Percentiles rank a stretch among this genome's conserved stretches.
Evolutionary conservation across 2,329 filamentous ascomycete genomes (phyloP).

Genomic region (Aspergillus brasiliensis): DNA sequence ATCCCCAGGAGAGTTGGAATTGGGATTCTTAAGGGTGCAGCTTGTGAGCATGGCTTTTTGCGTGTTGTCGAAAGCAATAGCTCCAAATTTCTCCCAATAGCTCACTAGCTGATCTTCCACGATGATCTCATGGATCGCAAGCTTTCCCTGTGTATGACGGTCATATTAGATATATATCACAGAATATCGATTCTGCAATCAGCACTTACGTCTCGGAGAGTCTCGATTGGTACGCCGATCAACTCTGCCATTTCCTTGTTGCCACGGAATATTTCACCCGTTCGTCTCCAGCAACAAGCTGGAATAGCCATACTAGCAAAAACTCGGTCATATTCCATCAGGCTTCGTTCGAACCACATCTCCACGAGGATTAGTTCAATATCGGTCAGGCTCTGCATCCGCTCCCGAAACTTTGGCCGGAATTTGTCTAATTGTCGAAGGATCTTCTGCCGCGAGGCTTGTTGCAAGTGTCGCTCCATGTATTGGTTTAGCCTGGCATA

Average conservation of each 20-base stretch:
- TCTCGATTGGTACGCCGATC: slow-evolving; percentile 88
- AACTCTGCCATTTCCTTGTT: slow-evolving; percentile 99
- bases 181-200: neutral
- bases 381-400: slow-evolving; percentile 88
- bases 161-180: slow-evolving; percentile 7
- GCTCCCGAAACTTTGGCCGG: slow-evolving; percentile 91
- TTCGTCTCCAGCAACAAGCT: slow-evolving; percentile 94
- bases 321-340: slow-evolving; percentile 98
- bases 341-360: slow-evolving; percentile 97
- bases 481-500: slow-evolving; percentile 88
- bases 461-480: slow-evolving; percentile 84
- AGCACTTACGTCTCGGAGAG: slow-evolving; percentile 77
- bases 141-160: slow-evolving; percentile 68
- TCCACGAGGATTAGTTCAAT: slow-evolving; percentile 93
- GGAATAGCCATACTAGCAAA: slow-evolving; percentile 99
- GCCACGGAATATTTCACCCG: slow-evolving; percentile 93
- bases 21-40: slow-evolving; percentile 84
- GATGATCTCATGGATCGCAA: slow-evolving; percentile 92
- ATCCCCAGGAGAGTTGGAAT: slow-evolving; percentile 65
- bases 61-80: slow-evolving; percentile 90
- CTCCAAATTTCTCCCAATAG: slow-evolving; percentile 99
- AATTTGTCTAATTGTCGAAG: slow-evolving; percentile 89
- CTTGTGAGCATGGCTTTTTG: slow-evolving; percentile 96
- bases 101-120: slow-evolving; percentile 92
- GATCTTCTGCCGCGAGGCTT: slow-evolving; percentile 84